These are phyloP conservation scores for Aspergillus fructus DNA, from an alignment of 2,329 filamentous ascomycete species.

Conservation along the genomic window DNA sequence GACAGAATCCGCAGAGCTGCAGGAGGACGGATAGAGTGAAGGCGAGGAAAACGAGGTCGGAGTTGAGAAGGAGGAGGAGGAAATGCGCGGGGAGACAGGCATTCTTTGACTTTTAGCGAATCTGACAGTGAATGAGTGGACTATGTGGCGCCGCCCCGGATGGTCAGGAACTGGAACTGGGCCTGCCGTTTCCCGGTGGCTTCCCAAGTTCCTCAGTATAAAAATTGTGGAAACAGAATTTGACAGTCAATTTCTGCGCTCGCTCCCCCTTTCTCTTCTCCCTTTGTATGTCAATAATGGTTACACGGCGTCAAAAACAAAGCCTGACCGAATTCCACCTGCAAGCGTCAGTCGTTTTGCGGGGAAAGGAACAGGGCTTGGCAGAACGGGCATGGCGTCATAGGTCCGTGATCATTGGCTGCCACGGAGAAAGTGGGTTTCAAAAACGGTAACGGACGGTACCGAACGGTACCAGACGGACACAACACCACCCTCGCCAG, in stretches of 20 bases:
- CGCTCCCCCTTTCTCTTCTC: neutral
- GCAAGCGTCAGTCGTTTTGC: neutral
- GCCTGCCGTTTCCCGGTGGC: neutral
- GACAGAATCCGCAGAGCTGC: constrained; percentile 25
- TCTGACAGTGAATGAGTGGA: neutral
- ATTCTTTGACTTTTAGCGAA: constrained; percentile 6
- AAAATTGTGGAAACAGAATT: neutral
- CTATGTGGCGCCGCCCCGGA: neutral
- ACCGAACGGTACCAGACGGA: neutral
- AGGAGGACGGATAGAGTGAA: constrained; percentile 33
- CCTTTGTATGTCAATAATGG: neutral
- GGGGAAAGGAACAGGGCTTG: constrained; percentile 3
- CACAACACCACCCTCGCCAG: neutral
- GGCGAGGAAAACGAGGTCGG: constrained; percentile 26
- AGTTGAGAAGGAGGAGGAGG: constrained; percentile 19
- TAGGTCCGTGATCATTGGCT: constrained; percentile 6
- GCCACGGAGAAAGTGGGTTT: neutral
- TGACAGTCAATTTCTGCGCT: neutral
- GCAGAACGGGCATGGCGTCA: constrained; percentile 19
- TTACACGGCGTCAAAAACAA: neutral
- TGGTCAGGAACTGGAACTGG: constrained; percentile 1
- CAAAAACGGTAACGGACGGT: constrained; percentile 13
- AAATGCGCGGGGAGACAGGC: constrained; percentile 15
- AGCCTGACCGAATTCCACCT: constrained; percentile 1
- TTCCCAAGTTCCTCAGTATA: neutral